Evolutionary conservation across 306 rosid genomes (phyloP), one percentile per base, ranked within the genome.

Genomic region (Canavalia ensiformis): DNA sequence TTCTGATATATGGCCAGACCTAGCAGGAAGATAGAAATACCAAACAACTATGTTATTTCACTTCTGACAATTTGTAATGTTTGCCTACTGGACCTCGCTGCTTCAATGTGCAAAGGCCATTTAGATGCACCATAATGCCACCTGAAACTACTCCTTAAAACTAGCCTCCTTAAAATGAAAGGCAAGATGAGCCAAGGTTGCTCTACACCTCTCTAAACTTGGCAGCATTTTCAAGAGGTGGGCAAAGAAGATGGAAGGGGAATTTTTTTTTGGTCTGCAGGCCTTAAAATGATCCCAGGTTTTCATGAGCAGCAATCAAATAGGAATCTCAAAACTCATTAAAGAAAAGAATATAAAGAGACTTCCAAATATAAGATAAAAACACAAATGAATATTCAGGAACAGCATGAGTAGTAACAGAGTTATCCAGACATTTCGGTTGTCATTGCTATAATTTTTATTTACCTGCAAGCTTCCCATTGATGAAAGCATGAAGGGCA

Each of bases 381-480:
- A 30, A 18, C 56, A 55, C 46, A 77, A 28, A 13, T 2, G n/a
- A 60, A 49, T 73, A 29, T 39, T 18, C 55, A 68, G 29, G 60
- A 68, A 68, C 11, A 58, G 47, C 30, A 12, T 9, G 13, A 18
- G 37, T 5, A 69, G 25, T 67, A 10, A 13, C 31, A 59, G 25
- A 42, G 28, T 60, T 55, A 63, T 47, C 54, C 63, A 46, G 50
- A 29, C 35, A 74, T 69, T 50, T 62, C 71, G 62, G 13, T 59
- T 60, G 8, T 73, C 37, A 68, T 28, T 58, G 74, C 47, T 37
- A n/a, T 67, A 52, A 30, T 41, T 73, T 59, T 37, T 34, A 44
- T 50, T 67, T 74, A 96, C 99, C 99, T 87, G 90, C 91, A 82
- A 80, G 92, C 86, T 96, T 92, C 59, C 90, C 88, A 79, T 96